Conservation (phyloP, 2,329 filamentous ascomycete genomes). For the Monilinia vaccinii-corymbosi region DNA sequence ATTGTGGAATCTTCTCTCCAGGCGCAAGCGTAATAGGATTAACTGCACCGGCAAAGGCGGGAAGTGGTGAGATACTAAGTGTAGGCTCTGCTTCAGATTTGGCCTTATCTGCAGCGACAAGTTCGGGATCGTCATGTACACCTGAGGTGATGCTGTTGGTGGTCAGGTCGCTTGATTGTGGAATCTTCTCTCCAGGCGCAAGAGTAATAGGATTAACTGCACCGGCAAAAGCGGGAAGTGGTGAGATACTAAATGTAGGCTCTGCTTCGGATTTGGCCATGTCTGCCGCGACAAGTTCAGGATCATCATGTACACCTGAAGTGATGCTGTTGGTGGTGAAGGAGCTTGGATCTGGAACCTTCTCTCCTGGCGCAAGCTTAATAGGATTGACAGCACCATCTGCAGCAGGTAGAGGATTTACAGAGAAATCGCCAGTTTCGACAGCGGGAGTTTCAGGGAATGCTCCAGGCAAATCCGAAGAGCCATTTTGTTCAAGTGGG, state of each 20-base stretch:
- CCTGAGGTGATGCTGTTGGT: slow-evolving; percentile 61
- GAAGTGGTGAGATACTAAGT: slow-evolving; percentile 52
- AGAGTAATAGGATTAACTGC: slow-evolving; percentile 73
- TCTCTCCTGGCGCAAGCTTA: slow-evolving; percentile 68
- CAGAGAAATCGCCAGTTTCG: slow-evolving; percentile 35
- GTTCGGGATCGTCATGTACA: slow-evolving; percentile 72
- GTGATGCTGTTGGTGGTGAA: slow-evolving; percentile 61
- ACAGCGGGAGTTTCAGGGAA: slow-evolving; percentile 64
- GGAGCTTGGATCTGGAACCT: slow-evolving; percentile 59
- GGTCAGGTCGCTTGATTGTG: slow-evolving; percentile 54
- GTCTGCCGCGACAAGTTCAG: slow-evolving; percentile 59
- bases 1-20: slow-evolving; percentile 70
- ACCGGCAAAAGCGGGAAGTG: slow-evolving; percentile 52
- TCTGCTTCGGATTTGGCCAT: slow-evolving; percentile 30
- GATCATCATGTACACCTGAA: slow-evolving; percentile 66
- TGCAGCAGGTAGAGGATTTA: slow-evolving; percentile 55
- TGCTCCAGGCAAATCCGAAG: slow-evolving; percentile 50
- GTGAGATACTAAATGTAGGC: slow-evolving; percentile 46
- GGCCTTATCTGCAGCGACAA: slow-evolving; percentile 45
- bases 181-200: slow-evolving; percentile 71
- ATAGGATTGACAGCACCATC: slow-evolving; percentile 69
- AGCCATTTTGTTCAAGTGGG: slow-evolving; percentile 23
- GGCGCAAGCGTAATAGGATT: slow-evolving; percentile 76
- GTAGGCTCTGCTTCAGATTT: slow-evolving; percentile 33
- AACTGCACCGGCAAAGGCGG: slow-evolving; percentile 52